Evolutionary conservation across 2,329 filamentous ascomycete genomes (phyloP), one percentile per base, ranked within the genome.

Genomic region (Trichoderma sp.): DNA sequence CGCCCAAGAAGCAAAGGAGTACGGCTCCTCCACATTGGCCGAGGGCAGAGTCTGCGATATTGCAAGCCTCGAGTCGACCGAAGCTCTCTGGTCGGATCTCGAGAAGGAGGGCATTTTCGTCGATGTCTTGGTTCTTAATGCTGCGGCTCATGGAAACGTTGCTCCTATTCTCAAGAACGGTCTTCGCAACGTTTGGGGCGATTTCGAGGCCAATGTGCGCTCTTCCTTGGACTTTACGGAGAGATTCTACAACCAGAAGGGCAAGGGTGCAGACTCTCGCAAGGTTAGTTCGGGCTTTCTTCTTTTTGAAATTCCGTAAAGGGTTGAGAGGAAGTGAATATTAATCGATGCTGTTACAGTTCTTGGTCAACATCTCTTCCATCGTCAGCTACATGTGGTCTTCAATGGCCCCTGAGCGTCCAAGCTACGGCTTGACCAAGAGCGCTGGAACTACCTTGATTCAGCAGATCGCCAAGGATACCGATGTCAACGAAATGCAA

Each of bases 381-480:
- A 71, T 71, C 4, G 67, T 56, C 15, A 29, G 37, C 7, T 70
- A 70, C 34, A 70, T 70, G 68, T 70, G 68, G 68, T 35, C 57
- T 13, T 63, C 68, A 3, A 70, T 70, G 67, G 67, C 60, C 7
- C 61, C 61, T 1, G 67, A 68, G 37, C 67, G 67, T 5, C 73
- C 75, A 2, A 69, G 69, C 0, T 82, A 83, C 68, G 73, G 74
- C 1, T 39, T 78, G 39, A 79, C 79, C 27, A 84, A 84, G 73
- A 76, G 75, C 19, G 71, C 80, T 0, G 75, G 75, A 0, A 76
- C 79, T 0, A 68, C 78, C 10, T 68, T 77, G 7, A 69, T 83
- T 39, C 80, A 83, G 72, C 69, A 76, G 37, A 73, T 82, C 9
- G 80, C 80, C 5, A 71, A 76, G n/a, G 79, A 81, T 5, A 72